These are phyloP conservation scores for Monosporozyma yasuniensis DNA, from an alignment of 805 yeast genomes.

Conservation along the genomic window DNA sequence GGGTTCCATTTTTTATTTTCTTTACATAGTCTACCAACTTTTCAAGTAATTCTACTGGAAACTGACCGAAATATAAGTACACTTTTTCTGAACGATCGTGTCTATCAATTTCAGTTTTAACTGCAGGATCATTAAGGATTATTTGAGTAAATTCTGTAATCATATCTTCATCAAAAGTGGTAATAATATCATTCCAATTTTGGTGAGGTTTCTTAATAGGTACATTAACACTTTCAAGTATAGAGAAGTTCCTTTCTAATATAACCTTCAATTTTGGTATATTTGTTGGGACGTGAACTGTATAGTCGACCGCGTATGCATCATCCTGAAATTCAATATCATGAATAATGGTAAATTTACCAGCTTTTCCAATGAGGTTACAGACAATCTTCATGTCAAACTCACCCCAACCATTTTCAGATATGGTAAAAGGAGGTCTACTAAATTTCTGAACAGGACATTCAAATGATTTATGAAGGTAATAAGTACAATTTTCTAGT, in stretches of 20 bases:
- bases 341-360: constrained; percentile 71
- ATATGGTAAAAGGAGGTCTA: constrained; percentile 71
- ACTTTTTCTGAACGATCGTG: constrained; percentile 17
- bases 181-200: background rate
- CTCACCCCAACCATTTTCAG: constrained; percentile 97
- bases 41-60: constrained; percentile 19
- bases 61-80: constrained; percentile 18
- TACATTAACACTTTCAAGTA: constrained; percentile 17
- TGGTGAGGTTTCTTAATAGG: background rate
- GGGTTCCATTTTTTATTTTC: background rate
- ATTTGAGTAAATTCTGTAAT: constrained; percentile 18
- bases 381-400: constrained; percentile 76
- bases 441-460: constrained; percentile 70
- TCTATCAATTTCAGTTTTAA: constrained; percentile 14
- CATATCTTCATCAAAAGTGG: constrained; percentile 18
- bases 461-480: constrained; percentile 85
- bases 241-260: constrained; percentile 65
- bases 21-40: background rate
- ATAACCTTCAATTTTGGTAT: constrained; percentile 58
- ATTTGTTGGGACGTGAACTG: constrained; percentile 59
- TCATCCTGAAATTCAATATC: constrained; percentile 74
- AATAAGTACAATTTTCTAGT: constrained; percentile 78
- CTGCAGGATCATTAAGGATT: constrained; percentile 21
- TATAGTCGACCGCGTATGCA: constrained; percentile 67
- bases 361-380: constrained; percentile 66